Evolutionary conservation across 2,329 filamentous ascomycete species (phyloP).

Genomic region (Ceratocystis destructans): DNA sequence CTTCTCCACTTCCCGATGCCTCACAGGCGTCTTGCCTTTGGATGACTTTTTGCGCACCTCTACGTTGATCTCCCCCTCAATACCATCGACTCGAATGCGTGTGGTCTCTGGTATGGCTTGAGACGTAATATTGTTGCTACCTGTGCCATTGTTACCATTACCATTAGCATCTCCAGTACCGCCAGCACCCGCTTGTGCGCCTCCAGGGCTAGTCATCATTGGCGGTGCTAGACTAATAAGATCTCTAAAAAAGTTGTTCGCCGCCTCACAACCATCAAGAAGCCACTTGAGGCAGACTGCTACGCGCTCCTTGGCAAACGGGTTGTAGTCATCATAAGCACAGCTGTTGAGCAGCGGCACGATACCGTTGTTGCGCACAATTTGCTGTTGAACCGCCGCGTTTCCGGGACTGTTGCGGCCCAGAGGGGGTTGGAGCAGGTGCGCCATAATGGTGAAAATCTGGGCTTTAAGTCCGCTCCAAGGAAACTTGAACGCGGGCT

Average conservation of each 20-base stretch:
- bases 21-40: conserved; percentile 19
- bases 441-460: conserved; percentile 78
- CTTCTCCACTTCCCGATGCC: conserved; percentile 16
- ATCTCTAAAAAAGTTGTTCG: conserved; percentile 56
- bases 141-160: neutral
- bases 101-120: conserved; percentile 12
- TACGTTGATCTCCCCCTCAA: conserved; percentile 43
- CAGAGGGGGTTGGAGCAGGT: conserved; percentile 70
- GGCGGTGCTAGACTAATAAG: conserved; percentile 37
- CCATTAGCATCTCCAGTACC: neutral
- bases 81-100: conserved; percentile 38
- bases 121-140: neutral
- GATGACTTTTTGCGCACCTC: conserved; percentile 29
- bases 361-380: conserved; percentile 72
- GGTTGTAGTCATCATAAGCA: conserved; percentile 81
- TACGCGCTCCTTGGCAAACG: conserved; percentile 83
- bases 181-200: neutral
- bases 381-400: conserved; percentile 71
- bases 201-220: conserved; percentile 12
- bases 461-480: conserved; percentile 77
- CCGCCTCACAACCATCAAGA: conserved; percentile 59
- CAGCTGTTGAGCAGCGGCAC: conserved; percentile 82
- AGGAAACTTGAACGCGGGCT: conserved; percentile 48
- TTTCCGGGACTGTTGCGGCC: conserved; percentile 48
- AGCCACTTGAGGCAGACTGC: conserved; percentile 79